These are phyloP conservation scores for Colletotrichum tamarilloi DNA, from an alignment of 2,329 filamentous ascomycete genomes.

Conservation along the genomic window DNA sequence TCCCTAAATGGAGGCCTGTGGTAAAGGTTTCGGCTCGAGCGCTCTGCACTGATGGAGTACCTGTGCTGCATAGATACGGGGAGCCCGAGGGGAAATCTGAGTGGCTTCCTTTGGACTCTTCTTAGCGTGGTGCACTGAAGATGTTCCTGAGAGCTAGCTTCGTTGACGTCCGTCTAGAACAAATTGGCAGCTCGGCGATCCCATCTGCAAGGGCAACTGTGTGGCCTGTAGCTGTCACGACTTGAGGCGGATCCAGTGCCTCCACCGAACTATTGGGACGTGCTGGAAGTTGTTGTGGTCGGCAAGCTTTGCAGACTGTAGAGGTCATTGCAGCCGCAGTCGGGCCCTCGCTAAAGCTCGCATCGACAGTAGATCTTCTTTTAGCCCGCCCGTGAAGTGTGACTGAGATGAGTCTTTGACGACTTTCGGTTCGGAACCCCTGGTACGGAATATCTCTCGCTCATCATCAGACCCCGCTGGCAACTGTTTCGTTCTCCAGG, in stretches of 20 bases:
- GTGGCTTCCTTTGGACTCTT: not conserved
- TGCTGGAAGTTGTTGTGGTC: constrained; percentile 12
- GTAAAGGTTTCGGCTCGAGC: not conserved
- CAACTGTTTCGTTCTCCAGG: not conserved
- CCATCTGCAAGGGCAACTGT: constrained; percentile 19
- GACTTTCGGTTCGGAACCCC: not conserved
- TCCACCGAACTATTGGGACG: constrained; percentile 34
- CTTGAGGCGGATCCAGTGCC: constrained; percentile 9
- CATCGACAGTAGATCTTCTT: constrained; percentile 23
- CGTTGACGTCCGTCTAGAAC: not conserved
- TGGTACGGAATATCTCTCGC: not conserved
- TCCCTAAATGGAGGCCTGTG: constrained; percentile 2
- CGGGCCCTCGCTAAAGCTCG: constrained; percentile 18
- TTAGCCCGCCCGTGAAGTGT: not conserved
- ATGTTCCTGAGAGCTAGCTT: not conserved
- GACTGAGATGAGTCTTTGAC: not conserved
- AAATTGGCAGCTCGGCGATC: not conserved
- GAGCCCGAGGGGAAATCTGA: not conserved
- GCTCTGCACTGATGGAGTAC: not conserved
- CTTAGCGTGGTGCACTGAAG: not conserved
- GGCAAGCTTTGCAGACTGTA: not conserved
- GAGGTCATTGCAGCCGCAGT: not conserved
- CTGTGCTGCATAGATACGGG: not conserved
- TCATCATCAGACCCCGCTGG: not conserved
- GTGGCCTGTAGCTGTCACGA: constrained; percentile 6